A percentile compares a stretch with the other conserved stretches of the same genome.
These are phyloP conservation scores for Beauveria scarabaeidicola DNA, from an alignment of 2,329 filamentous ascomycete species.

Conservation along the genomic window DNA sequence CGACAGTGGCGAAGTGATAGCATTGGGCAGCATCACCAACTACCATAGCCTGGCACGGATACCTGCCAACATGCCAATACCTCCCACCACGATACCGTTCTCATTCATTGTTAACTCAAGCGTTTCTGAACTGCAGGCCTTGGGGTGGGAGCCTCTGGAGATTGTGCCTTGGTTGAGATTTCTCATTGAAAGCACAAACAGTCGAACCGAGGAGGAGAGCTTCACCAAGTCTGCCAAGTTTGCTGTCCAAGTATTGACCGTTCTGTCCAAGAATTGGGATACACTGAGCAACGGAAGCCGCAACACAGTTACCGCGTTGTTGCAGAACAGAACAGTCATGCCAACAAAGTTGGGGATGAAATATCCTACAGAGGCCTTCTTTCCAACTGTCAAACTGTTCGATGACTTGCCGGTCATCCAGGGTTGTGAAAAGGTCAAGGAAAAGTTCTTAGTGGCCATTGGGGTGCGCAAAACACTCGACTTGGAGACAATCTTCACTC, in stretches of 20 bases:
- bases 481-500: constrained; percentile 83
- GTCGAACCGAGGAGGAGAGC: constrained; percentile 54
- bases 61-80: constrained; percentile 71
- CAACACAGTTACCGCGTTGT: constrained; percentile 51
- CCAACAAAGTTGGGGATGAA: constrained; percentile 89
- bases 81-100: constrained; percentile 74
- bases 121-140: constrained; percentile 60
- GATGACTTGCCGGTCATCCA: constrained; percentile 82
- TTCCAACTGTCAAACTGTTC: constrained; percentile 87
- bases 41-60: constrained; percentile 74
- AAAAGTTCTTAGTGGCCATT: constrained; percentile 75
- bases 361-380: constrained; percentile 78
- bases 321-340: constrained; percentile 65
- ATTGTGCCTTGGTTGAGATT: constrained; percentile 80
- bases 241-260: constrained; percentile 64
- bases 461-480: constrained; percentile 95
- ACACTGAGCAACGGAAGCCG: constrained; percentile 60
- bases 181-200: constrained; percentile 59
- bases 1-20: constrained; percentile 61
- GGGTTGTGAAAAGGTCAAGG: constrained; percentile 71
- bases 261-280: constrained; percentile 89
- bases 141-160: constrained; percentile 81
- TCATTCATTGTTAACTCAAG: constrained; percentile 67
- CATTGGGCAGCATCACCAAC: constrained; percentile 64
- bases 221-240: constrained; percentile 66